These are phyloP conservation scores for Solanum peruvianum DNA, from an alignment of 257 asterid species.

Conservation along the genomic window DNA sequence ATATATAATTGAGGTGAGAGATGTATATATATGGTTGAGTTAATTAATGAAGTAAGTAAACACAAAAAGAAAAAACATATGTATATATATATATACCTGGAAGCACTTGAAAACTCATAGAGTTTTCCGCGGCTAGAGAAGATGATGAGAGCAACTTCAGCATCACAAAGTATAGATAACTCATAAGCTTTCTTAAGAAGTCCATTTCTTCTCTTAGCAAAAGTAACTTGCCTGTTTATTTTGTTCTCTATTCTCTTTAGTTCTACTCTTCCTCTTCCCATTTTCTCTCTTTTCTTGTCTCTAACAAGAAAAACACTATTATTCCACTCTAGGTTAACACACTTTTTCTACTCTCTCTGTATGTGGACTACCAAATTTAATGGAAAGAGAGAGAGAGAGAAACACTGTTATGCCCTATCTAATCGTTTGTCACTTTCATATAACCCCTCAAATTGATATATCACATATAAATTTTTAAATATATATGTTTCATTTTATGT, in stretches of 20 bases:
- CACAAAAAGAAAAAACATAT: no score
- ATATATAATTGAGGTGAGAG: not conserved
- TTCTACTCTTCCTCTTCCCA: constrained; percentile 11
- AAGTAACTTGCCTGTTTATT: constrained; percentile 24
- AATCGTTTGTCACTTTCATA: not conserved
- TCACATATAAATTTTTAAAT: no score
- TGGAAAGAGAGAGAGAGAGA: not conserved
- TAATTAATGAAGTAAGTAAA: not conserved
- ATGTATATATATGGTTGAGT: not conserved
- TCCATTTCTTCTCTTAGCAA: constrained; percentile 29
- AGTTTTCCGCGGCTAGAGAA: constrained; percentile 25
- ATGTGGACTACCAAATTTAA: not conserved
- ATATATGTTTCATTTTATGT: no score
- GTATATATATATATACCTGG: constrained; percentile 1
- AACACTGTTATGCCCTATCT: not conserved
- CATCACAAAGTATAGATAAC: constrained; percentile 20
- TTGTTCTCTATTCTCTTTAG: constrained; percentile 25
- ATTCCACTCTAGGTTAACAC: not conserved
- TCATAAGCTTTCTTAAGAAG: constrained; percentile 24
- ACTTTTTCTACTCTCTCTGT: not conserved
- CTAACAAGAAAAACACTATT: not conserved
- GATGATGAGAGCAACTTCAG: constrained; percentile 27
- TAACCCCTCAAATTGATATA: not conserved
- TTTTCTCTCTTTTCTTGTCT: not conserved
- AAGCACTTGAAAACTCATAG: constrained; percentile 18